A percentile compares a stretch with the other conserved stretches of the same genome.
These are phyloP conservation scores for Metarhizium sp. DNA, from an alignment of 2,329 filamentous ascomycete genomes.

Conservation along the genomic window DNA sequence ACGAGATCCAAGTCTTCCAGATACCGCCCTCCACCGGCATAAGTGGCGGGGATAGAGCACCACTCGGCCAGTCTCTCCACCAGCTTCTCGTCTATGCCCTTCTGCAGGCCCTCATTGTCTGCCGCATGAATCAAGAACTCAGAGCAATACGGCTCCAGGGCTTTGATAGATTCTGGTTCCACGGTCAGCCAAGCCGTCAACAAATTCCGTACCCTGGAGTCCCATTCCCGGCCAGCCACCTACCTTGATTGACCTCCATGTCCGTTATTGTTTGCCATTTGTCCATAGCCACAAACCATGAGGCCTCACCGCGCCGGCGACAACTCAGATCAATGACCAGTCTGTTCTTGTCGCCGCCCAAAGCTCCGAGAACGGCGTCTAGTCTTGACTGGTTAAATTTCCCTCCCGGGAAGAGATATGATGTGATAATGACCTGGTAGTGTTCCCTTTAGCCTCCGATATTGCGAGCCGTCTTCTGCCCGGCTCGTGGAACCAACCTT, in stretches of 20 bases:
- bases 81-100: constrained; percentile 79
- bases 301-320: constrained; percentile 58
- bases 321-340: constrained; percentile 95
- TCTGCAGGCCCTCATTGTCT: constrained; percentile 89
- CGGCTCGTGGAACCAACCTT: constrained; percentile 49
- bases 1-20: constrained; percentile 78
- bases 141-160: constrained; percentile 83
- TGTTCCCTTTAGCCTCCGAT: background rate
- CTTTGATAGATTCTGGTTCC: constrained; percentile 62
- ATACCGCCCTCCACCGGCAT: constrained; percentile 84
- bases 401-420: constrained; percentile 80
- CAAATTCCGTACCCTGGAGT: background rate
- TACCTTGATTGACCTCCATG: constrained; percentile 85
- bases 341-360: constrained; percentile 67
- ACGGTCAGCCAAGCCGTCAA: background rate
- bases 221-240: constrained; percentile 7
- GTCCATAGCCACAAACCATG: constrained; percentile 97
- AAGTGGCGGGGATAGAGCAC: constrained; percentile 90
- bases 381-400: constrained; percentile 72
- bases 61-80: constrained; percentile 69
- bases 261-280: constrained; percentile 98
- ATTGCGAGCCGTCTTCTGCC: constrained; percentile 9
- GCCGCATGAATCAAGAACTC: constrained; percentile 97
- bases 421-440: constrained; percentile 86
- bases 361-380: constrained; percentile 59